phyloP scores from a whole-genome alignment of 495 filamentous ascomycete genomes.

The Saxophila tyrrhenica region DNA sequence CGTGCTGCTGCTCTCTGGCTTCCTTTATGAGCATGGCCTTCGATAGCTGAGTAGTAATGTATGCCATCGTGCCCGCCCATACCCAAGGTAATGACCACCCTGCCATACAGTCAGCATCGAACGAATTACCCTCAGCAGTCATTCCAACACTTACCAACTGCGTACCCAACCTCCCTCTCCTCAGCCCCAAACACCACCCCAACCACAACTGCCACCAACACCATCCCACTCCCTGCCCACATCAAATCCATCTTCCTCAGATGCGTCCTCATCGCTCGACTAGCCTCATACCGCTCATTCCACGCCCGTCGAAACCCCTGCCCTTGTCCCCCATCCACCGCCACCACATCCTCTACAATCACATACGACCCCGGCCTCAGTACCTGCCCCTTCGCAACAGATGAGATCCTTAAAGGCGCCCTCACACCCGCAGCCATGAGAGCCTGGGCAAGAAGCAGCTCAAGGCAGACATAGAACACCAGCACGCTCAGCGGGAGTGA shows the following conservation, averaged over 20 bases:
- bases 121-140: not conserved
- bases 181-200: not conserved
- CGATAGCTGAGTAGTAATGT: not conserved
- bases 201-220: not conserved
- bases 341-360: not conserved
- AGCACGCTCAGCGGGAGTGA: not conserved
- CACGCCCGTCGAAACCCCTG: not conserved
- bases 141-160: not conserved
- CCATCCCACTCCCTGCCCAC: not conserved
- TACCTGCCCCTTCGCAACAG: not conserved
- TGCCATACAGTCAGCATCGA: not conserved
- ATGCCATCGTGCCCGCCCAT: not conserved
- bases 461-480: not conserved
- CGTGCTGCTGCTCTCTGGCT: too few relatives aligned
- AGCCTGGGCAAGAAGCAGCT: not conserved
- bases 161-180: not conserved
- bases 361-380: not conserved
- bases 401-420: not conserved
- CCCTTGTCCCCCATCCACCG: not conserved
- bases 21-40: not conserved
- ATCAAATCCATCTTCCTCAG: not conserved
- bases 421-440: not conserved
- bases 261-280: not conserved
- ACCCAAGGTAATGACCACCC: not conserved
- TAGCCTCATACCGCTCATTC: not conserved